These are phyloP conservation scores for Talaromyces sp. DNA, from an alignment of 2,329 filamentous ascomycete genomes.

Conservation along the genomic window DNA sequence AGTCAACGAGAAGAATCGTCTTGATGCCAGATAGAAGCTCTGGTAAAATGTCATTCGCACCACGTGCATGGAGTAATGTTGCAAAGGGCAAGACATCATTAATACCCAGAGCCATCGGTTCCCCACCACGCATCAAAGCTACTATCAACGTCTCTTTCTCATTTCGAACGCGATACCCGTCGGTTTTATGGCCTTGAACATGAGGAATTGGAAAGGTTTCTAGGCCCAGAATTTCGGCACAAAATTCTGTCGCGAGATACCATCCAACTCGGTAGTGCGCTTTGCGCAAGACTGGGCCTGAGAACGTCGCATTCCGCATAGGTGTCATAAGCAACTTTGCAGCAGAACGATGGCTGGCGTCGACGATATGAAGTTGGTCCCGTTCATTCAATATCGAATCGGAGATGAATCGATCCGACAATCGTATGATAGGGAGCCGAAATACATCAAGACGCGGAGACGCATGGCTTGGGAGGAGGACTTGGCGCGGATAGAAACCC, in stretches of 20 bases:
- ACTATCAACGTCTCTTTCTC: constrained; percentile 56
- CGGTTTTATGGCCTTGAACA: constrained; percentile 50
- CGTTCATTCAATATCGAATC: constrained; percentile 25
- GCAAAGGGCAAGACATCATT: constrained; percentile 54
- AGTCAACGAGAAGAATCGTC: constrained; percentile 58
- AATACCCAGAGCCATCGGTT: constrained; percentile 61
- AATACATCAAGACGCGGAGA: constrained; percentile 44
- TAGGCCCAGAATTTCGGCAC: constrained; percentile 49
- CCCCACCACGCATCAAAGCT: constrained; percentile 63
- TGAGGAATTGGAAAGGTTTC: constrained; percentile 52
- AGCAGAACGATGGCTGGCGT: constrained; percentile 48
- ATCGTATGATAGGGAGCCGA: constrained; percentile 44
- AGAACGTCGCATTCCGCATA: constrained; percentile 51
- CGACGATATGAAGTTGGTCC: constrained; percentile 26
- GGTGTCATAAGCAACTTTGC: constrained; percentile 55
- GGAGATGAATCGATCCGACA: constrained; percentile 35
- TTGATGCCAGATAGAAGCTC: constrained; percentile 42
- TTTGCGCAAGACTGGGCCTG: constrained; percentile 49
- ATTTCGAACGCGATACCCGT: constrained; percentile 48
- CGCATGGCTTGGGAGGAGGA: constrained; percentile 44
- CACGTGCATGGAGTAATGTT: constrained; percentile 51
- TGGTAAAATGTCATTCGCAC: constrained; percentile 41
- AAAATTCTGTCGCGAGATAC: constrained; percentile 54
- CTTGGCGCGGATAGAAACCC: constrained; percentile 48
- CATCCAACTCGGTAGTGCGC: constrained; percentile 52